phyloP scores from a whole-genome alignment of 2,329 filamentous ascomycete species.

The Alternaria hordeiaustralica region DNA sequence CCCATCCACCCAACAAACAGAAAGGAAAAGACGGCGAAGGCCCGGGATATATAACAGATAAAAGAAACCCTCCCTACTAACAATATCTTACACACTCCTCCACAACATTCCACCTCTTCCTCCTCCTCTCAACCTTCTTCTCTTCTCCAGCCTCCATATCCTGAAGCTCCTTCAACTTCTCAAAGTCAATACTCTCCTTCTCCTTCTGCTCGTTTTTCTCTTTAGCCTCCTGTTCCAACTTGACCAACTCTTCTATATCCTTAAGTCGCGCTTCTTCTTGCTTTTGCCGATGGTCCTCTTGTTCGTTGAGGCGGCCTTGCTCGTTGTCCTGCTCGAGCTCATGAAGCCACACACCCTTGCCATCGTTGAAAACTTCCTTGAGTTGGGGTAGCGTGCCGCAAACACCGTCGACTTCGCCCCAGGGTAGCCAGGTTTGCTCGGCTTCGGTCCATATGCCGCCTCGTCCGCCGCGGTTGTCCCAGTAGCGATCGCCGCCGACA shows the following conservation, averaged over 20 bases:
- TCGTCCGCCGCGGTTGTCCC: conserved; percentile 59
- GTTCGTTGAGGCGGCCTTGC: conserved; percentile 17
- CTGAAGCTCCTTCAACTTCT: neutral
- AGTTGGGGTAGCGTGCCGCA: conserved; percentile 45
- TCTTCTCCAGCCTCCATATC: neutral
- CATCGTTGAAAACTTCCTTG: conserved; percentile 57
- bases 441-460: conserved; percentile 62
- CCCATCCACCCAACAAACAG: neutral
- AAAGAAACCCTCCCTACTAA: neutral
- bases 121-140: neutral
- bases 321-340: conserved; percentile 32
- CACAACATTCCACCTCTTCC: neutral
- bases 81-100: conserved; percentile 3
- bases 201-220: conserved; percentile 14
- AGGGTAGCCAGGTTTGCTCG: conserved; percentile 56
- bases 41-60: neutral
- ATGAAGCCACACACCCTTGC: conserved; percentile 50
- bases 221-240: conserved; percentile 19
- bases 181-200: neutral
- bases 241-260: conserved; percentile 19
- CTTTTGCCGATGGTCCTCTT: conserved; percentile 16
- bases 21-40: neutral
- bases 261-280: conserved; percentile 20
- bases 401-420: conserved; percentile 54
- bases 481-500: conserved; percentile 55